These are phyloP conservation scores for Solanum etuberosum DNA, from an alignment of 257 asterid species.

Conservation along the genomic window DNA sequence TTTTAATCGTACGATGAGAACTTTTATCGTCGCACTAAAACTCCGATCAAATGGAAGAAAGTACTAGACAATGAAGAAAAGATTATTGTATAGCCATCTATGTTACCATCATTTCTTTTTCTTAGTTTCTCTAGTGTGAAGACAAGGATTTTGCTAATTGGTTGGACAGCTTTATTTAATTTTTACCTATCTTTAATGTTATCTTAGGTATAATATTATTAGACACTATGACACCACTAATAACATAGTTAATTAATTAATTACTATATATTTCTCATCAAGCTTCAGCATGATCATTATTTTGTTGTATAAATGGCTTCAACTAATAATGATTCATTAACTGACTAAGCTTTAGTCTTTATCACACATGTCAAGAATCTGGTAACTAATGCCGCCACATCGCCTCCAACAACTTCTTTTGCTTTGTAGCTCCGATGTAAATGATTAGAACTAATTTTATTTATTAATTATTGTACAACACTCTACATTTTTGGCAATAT, in stretches of 20 bases:
- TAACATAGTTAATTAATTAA: not conserved
- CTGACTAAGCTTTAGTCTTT: not conserved
- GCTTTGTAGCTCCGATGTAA: too few species aligned
- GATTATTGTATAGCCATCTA: not conserved
- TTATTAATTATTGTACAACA: not conserved
- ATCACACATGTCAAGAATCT: not conserved
- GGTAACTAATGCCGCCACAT: too few species aligned
- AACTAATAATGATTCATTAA: not conserved
- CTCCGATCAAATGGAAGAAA: not conserved
- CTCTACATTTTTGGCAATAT: not conserved
- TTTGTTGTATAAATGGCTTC: not conserved
- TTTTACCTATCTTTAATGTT: conserved; percentile 2
- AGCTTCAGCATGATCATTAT: not conserved
- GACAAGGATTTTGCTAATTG: conserved; percentile 10
- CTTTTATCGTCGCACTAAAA: not conserved
- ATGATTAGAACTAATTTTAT: not conserved
- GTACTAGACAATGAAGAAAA: not conserved
- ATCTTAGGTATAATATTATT: not conserved
- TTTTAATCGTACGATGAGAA: not conserved
- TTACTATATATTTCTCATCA: not conserved
- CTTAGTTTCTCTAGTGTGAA: conserved; percentile 8
- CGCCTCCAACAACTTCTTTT: too few species aligned
- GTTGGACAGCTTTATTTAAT: not conserved
- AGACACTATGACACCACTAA: not conserved
- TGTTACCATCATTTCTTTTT: not conserved